These are phyloP conservation scores for Mortierella sp. DNA, from an alignment of 371 early-diverging fungal species.

Conservation along the genomic window DNA sequence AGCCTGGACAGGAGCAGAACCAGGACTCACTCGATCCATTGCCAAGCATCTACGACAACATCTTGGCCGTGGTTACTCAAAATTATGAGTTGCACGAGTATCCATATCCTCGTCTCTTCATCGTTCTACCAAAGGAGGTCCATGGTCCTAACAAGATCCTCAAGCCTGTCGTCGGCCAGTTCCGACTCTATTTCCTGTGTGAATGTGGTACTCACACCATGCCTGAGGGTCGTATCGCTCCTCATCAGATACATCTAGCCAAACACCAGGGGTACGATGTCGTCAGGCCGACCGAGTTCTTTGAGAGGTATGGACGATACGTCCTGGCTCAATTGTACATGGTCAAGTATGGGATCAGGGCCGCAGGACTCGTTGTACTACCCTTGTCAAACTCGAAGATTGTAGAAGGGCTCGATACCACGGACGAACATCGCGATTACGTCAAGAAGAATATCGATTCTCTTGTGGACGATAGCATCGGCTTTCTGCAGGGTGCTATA, in stretches of 20 bases:
- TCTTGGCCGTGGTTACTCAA: not conserved
- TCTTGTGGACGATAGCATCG: not conserved
- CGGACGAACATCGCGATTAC: not conserved
- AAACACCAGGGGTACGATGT: not conserved
- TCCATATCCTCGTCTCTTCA: not conserved
- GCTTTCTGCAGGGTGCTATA: not conserved
- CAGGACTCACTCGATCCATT: not conserved
- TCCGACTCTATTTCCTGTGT: conserved; percentile 1
- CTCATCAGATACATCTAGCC: not conserved
- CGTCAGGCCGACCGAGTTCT: not conserved
- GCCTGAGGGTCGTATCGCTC: not conserved
- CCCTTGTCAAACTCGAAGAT: not conserved
- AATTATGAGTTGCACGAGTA: not conserved
- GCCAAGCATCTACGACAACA: not conserved
- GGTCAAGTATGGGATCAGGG: not conserved
- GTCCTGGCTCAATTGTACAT: not conserved
- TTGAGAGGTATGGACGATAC: not conserved
- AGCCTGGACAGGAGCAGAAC: not conserved
- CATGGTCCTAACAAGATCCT: not conserved
- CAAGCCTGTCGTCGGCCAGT: not conserved
- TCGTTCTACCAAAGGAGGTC: not conserved
- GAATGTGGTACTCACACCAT: not conserved
- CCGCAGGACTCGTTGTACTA: not conserved
- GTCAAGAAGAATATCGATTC: not conserved
- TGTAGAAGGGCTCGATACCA: not conserved